phyloP scores from a whole-genome alignment of 2,329 filamentous ascomycete species.

The Fusarium avenaceum region DNA sequence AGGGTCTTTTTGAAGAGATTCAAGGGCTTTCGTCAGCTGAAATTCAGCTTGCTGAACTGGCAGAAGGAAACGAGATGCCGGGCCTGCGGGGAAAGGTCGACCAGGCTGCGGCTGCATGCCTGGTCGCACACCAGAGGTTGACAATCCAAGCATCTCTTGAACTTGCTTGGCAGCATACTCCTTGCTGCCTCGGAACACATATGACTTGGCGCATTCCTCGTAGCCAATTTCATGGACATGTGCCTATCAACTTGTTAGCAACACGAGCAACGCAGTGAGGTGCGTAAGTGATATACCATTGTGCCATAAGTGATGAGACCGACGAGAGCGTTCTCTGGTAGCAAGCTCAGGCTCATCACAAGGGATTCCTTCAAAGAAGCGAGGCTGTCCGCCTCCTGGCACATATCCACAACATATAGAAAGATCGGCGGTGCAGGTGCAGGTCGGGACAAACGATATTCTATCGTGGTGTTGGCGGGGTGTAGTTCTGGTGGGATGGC shows the following conservation, averaged over 20 bases:
- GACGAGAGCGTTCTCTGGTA: constrained; percentile 85
- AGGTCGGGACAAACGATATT: constrained; percentile 84
- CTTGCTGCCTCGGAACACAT: constrained; percentile 97
- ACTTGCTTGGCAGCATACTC: constrained; percentile 98
- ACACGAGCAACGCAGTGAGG: neutral
- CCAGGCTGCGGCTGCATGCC: constrained; percentile 81
- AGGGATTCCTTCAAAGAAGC: constrained; percentile 87
- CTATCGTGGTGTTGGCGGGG: constrained; percentile 87
- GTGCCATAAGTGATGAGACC: constrained; percentile 91
- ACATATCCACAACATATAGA: constrained; percentile 88
- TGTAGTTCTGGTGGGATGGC: constrained; percentile 87
- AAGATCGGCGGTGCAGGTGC: constrained; percentile 91
- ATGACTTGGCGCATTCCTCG: constrained; percentile 97
- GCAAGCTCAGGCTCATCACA: constrained; percentile 85
- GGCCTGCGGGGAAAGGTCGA: constrained; percentile 80
- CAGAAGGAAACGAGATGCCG: constrained; percentile 89
- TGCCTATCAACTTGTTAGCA: constrained; percentile 65
- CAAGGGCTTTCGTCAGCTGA: constrained; percentile 94
- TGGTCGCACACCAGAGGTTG: constrained; percentile 79
- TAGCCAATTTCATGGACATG: constrained; percentile 99
- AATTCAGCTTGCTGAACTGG: constrained; percentile 97
- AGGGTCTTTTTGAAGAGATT: constrained; percentile 95
- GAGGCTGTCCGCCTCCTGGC: constrained; percentile 88
- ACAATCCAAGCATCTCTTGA: constrained; percentile 97
- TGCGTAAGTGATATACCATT: constrained; percentile 72